Conservation (phyloP, 2,329 filamentous ascomycete genomes). For the Penicillium sclerotigenum region DNA sequence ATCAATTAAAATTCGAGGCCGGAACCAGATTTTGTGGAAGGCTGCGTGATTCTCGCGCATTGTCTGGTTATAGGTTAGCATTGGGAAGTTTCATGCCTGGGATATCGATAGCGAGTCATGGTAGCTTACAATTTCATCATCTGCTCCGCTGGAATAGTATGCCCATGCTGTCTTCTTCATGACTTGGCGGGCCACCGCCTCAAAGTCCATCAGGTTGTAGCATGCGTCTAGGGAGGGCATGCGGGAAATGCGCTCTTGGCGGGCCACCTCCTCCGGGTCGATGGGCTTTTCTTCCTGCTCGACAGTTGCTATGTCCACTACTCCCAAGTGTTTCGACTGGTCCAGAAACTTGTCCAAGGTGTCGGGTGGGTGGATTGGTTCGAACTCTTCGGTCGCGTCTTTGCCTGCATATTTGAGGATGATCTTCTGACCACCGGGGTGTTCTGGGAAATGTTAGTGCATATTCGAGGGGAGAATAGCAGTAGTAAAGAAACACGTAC, state of each 20-base stretch:
- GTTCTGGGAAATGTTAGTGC: constrained; percentile 53
- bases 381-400: constrained; percentile 88
- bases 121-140: constrained; percentile 72
- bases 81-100: background rate
- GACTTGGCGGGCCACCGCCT: constrained; percentile 79
- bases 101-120: background rate
- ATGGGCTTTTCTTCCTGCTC: constrained; percentile 62
- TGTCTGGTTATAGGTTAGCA: constrained; percentile 55
- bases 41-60: constrained; percentile 93
- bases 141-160: constrained; percentile 92
- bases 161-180: constrained; percentile 98
- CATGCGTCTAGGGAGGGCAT: constrained; percentile 84
- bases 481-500: constrained; percentile 36
- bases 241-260: constrained; percentile 68
- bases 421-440: constrained; percentile 85
- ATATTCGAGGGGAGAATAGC: background rate
- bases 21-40: constrained; percentile 97
- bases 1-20: constrained; percentile 81
- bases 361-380: constrained; percentile 84
- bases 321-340: constrained; percentile 80
- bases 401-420: constrained; percentile 96
- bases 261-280: constrained; percentile 68
- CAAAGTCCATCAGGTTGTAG: constrained; percentile 94
- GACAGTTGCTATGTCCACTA: constrained; percentile 82
- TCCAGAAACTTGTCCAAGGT: constrained; percentile 80